Conservation (phyloP, 768 basidiomycete species). For the Xerocomus brunneocitrinus region DNA sequence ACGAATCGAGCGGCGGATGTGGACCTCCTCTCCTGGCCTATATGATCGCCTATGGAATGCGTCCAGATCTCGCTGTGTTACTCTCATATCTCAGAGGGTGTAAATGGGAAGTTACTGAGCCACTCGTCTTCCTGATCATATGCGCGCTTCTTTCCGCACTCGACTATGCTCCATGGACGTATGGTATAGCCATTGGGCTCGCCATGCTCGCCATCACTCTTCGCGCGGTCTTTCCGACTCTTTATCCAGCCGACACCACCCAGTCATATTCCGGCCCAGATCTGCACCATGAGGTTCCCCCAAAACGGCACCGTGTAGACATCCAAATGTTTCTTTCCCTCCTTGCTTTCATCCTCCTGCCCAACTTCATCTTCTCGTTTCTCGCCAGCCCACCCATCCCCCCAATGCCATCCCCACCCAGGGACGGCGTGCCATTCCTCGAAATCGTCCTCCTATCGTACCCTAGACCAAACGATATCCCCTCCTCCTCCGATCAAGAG, state of each 20-base stretch:
- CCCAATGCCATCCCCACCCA: constrained; percentile 12
- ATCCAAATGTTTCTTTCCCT: constrained; percentile 19
- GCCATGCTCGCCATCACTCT: constrained; percentile 21
- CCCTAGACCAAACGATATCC: constrained; percentile 34
- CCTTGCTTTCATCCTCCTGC: constrained; percentile 11
- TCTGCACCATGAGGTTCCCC: not conserved
- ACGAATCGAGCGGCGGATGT: constrained; percentile 36
- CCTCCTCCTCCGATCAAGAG: constrained; percentile 11
- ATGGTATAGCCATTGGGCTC: constrained; percentile 26
- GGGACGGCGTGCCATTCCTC: constrained; percentile 28
- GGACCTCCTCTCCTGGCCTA: constrained; percentile 31
- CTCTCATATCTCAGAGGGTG: constrained; percentile 7
- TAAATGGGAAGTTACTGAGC: constrained; percentile 15
- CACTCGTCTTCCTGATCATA: constrained; percentile 5
- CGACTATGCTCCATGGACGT: constrained; percentile 40
- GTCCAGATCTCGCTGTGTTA: constrained; percentile 5
- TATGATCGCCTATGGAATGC: constrained; percentile 16
- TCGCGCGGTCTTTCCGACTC: not conserved
- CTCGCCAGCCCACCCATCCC: constrained; percentile 1
- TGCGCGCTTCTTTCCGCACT: constrained; percentile 20
- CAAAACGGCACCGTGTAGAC: constrained; percentile 10
- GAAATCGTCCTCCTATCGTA: constrained; percentile 40
- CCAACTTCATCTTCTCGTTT: not conserved
- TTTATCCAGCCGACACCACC: not conserved
- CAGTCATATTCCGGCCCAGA: not conserved